Conservation (phyloP, 345 rosid genomes). For the Brassica carinata region DNA sequence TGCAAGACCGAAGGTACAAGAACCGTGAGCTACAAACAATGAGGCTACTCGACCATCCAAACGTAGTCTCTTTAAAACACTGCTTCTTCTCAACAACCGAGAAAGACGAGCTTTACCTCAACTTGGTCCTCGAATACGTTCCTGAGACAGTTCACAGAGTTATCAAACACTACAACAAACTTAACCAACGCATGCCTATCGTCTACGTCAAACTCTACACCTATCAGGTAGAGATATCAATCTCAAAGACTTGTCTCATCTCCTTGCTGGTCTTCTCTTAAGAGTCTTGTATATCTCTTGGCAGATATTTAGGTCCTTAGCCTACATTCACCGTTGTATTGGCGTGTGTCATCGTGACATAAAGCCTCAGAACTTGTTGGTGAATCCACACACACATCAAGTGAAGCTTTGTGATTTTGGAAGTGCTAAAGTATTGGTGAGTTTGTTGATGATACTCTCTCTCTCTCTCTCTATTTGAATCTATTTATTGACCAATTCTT, state of each 20-base stretch:
- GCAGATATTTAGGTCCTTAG: constrained; percentile 91
- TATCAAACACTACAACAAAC: constrained; percentile 83
- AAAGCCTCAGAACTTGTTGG: constrained; percentile 89
- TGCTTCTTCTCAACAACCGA: constrained; percentile 97
- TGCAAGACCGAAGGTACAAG: constrained; percentile 94
- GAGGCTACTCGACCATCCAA: constrained; percentile 97
- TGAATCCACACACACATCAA: constrained; percentile 79
- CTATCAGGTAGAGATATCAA: constrained; percentile 63
- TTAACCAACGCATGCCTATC: constrained; percentile 90
- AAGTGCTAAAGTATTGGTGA: constrained; percentile 84
- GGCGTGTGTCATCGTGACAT: constrained; percentile 97
- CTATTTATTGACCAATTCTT: background rate
- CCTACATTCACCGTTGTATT: constrained; percentile 83
- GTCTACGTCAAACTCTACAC: constrained; percentile 90
- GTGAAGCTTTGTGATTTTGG: constrained; percentile 86
- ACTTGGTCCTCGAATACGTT: constrained; percentile 93
- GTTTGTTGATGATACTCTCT: constrained; percentile 30
- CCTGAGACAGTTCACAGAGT: constrained; percentile 94
- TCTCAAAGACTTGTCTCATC: background rate
- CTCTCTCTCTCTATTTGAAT: background rate
- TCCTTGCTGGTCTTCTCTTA: background rate
- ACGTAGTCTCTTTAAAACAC: constrained; percentile 86
- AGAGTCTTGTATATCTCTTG: constrained; percentile 9
- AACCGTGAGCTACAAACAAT: constrained; percentile 96
- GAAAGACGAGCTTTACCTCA: constrained; percentile 93